These are phyloP conservation scores for Pleurotus cornucopiae DNA, from an alignment of 768 basidiomycete species.

Conservation along the genomic window DNA sequence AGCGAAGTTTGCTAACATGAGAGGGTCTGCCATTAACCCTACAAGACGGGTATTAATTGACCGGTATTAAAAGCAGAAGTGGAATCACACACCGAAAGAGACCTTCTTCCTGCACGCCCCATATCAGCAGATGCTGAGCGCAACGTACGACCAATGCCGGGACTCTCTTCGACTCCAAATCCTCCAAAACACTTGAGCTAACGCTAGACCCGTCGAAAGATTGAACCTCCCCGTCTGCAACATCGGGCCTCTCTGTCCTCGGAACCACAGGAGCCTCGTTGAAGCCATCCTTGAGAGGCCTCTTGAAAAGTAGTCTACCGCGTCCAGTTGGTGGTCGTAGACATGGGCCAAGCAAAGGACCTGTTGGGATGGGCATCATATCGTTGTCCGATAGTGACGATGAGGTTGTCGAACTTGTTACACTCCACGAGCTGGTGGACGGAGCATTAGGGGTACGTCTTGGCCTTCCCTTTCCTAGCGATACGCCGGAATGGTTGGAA, in stretches of 20 bases:
- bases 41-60: conserved; percentile 14
- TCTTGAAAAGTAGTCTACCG: conserved; percentile 57
- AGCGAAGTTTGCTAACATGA: conserved; percentile 69
- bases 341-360: conserved; percentile 50
- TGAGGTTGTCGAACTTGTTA: conserved; percentile 41
- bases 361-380: conserved; percentile 31
- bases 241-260: conserved; percentile 14
- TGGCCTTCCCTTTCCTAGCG: conserved; percentile 28
- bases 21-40: conserved; percentile 83
- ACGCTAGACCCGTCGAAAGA: conserved; percentile 14
- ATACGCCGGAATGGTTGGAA: conserved; percentile 31
- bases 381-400: conserved; percentile 49
- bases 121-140: conserved; percentile 74
- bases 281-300: conserved; percentile 51
- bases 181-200: conserved; percentile 22
- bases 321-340: conserved; percentile 50
- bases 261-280: conserved; percentile 48
- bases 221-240: conserved; percentile 12
- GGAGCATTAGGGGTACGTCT: conserved; percentile 57
- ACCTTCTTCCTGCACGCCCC: conserved; percentile 86
- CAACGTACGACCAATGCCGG: conserved; percentile 81
- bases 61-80: conserved; percentile 1
- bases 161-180: conserved; percentile 48
- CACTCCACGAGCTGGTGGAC: conserved; percentile 50
- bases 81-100: conserved; percentile 64